phyloP scores from a whole-genome alignment of 768 basidiomycete species.

The Pisolithus albus region DNA sequence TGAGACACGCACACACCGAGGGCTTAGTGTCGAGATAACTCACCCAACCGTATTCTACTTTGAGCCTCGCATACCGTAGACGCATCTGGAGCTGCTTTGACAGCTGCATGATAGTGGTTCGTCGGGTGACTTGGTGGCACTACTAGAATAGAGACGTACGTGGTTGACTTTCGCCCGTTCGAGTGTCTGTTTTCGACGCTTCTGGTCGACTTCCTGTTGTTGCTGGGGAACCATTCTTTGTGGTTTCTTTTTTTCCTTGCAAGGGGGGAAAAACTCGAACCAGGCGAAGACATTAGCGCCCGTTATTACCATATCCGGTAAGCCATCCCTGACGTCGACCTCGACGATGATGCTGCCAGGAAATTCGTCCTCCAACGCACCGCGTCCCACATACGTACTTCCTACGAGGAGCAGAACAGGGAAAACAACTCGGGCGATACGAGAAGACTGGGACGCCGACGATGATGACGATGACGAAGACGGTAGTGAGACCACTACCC shows the following conservation, averaged over 20 bases:
- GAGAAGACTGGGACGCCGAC: conserved; percentile 56
- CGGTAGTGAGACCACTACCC: neutral
- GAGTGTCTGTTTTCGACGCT: neutral
- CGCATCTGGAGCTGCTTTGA: conserved; percentile 67
- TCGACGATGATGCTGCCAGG: no score
- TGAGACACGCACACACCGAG: neutral
- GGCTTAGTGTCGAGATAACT: conserved; percentile 15
- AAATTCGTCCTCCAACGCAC: no score
- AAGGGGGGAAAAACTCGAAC: no score
- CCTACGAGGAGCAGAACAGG: neutral
- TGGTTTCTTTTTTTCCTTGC: no score
- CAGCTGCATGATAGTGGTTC: conserved; percentile 36
- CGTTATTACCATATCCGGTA: no score
- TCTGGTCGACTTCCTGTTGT: neutral
- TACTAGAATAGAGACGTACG: conserved; percentile 1
- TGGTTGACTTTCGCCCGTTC: neutral
- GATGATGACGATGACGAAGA: conserved; percentile 39
- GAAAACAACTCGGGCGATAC: conserved; percentile 14
- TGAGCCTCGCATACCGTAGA: conserved; percentile 69
- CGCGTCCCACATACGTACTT: neutral
- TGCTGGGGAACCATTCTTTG: neutral
- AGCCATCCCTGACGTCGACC: no score
- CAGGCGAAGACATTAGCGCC: no score
- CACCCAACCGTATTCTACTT: conserved; percentile 81
- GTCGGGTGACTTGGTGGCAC: neutral